Evolutionary conservation across 495 filamentous ascomycete species (phyloP).

Genomic region (Rhizodiscina lignyota): DNA sequence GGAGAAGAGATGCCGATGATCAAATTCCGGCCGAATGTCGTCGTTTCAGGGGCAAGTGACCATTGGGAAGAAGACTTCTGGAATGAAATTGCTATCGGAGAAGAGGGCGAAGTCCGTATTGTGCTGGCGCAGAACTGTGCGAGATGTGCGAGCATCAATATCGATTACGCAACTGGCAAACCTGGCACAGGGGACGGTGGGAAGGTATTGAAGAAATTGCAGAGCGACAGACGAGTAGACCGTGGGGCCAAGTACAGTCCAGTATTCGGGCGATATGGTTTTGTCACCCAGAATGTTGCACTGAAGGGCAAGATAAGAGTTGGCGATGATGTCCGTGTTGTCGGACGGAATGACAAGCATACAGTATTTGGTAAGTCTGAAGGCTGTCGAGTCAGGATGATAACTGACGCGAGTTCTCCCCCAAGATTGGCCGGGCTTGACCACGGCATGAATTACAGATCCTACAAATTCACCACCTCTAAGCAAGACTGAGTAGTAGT

Average conservation of each 20-base stretch:
- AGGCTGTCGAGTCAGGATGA: neutral
- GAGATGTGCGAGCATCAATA: conserved; percentile 65
- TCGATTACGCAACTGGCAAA: conserved; percentile 64
- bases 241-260: conserved; percentile 54
- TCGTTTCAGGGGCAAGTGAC: conserved; percentile 40
- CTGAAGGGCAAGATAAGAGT: conserved; percentile 36
- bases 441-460: too few species aligned
- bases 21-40: conserved; percentile 77
- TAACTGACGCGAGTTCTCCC: neutral
- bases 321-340: conserved; percentile 55
- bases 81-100: conserved; percentile 36
- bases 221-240: conserved; percentile 67
- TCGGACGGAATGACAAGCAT: conserved; percentile 36
- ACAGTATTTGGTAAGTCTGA: conserved; percentile 45
- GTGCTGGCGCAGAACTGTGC: conserved; percentile 66
- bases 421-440: too few species aligned
- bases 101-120: conserved; percentile 2
- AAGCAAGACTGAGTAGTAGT: too few species aligned
- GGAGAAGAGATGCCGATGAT: conserved; percentile 48
- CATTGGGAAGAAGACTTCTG: conserved; percentile 82
- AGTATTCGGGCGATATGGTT: conserved; percentile 72
- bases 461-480: too few species aligned
- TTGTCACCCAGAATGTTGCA: conserved; percentile 28
- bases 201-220: conserved; percentile 55
- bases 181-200: conserved; percentile 47